Percentiles rank a stretch among this genome's conserved stretches.
Evolutionary conservation across 192 early-diverging fungal species (phyloP).

Genomic region (Rhizophlyctis rosea): DNA sequence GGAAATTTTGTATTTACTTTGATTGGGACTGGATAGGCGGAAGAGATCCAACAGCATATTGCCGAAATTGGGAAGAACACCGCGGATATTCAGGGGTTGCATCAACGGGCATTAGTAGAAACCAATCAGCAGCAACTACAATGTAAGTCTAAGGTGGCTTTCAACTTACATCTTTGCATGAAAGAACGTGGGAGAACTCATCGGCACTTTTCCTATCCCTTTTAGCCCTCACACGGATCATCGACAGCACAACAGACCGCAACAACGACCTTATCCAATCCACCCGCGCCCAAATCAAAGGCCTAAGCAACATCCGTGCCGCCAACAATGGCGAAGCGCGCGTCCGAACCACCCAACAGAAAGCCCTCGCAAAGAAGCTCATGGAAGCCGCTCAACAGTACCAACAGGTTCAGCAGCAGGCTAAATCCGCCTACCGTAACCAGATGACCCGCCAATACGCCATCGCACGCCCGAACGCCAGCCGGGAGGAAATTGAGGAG

Average conservation of each 20-base stretch:
- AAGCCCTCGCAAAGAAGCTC: conserved; percentile 38
- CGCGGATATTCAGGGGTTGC: conserved; percentile 5
- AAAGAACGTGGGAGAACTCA: neutral
- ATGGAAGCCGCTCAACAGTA: conserved; percentile 38
- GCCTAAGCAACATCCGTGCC: conserved; percentile 10
- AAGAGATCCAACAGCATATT: conserved; percentile 8
- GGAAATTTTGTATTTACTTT: neutral
- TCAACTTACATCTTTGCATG: neutral
- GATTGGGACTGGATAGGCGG: conserved; percentile 3
- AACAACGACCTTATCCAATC: conserved; percentile 22
- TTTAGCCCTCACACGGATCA: neutral
- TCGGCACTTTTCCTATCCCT: neutral
- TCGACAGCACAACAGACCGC: conserved; percentile 28
- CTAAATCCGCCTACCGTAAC: conserved; percentile 37
- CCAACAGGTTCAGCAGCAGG: conserved; percentile 32
- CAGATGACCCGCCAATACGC: conserved; percentile 40
- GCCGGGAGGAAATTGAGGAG: conserved; percentile 53
- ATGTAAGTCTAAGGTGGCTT: neutral
- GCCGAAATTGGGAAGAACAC: conserved; percentile 15
- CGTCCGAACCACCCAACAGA: conserved; percentile 32
- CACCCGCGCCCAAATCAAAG: conserved; percentile 25
- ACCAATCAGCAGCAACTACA: conserved; percentile 4
- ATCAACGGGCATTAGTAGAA: conserved; percentile 15
- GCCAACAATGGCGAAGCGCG: conserved; percentile 24
- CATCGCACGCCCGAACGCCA: conserved; percentile 52